phyloP scores from a whole-genome alignment of 108 stramenopile genomes.

The Hondaea fermentalgiana region DNA sequence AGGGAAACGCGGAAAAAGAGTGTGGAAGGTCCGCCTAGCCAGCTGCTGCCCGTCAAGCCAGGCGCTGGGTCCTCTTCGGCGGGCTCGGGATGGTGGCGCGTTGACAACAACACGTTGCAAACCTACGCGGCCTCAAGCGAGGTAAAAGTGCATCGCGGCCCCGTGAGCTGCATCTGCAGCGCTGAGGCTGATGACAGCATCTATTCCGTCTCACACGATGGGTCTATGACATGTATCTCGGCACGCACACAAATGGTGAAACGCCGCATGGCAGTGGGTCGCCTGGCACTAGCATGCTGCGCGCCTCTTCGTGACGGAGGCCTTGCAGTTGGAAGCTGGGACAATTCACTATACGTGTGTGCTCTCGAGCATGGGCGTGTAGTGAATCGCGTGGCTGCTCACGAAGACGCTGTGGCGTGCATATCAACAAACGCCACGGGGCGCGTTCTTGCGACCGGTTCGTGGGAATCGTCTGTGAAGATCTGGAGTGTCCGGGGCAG shows the following conservation, averaged over 20 bases:
- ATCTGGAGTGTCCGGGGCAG: background rate
- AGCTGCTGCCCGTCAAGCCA: background rate
- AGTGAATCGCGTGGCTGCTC: conserved; percentile 8
- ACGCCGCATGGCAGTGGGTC: conserved; percentile 19
- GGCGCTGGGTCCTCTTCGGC: background rate
- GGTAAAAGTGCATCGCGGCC: conserved; percentile 18
- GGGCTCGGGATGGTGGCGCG: background rate
- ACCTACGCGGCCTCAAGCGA: conserved; percentile 24
- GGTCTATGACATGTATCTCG: background rate
- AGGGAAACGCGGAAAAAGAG: too few species aligned
- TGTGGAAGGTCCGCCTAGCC: too few species aligned
- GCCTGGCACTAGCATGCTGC: conserved; percentile 27
- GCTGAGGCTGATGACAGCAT: background rate
- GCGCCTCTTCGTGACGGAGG: conserved; percentile 26
- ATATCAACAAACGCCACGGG: background rate
- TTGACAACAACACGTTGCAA: conserved; percentile 18
- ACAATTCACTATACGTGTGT: conserved; percentile 32
- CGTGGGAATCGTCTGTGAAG: conserved; percentile 48
- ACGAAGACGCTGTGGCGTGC: conserved; percentile 28
- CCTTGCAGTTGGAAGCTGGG: conserved; percentile 28
- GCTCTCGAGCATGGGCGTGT: conserved; percentile 25
- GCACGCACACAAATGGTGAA: background rate
- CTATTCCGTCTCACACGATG: background rate
- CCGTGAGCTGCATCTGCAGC: conserved; percentile 21
- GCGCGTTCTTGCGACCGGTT: conserved; percentile 33